A percentile compares a stretch with the other conserved stretches of the same genome.
Conservation (phyloP, 176 grass and related monocot genomes). For the Lolium rigidum region DNA sequence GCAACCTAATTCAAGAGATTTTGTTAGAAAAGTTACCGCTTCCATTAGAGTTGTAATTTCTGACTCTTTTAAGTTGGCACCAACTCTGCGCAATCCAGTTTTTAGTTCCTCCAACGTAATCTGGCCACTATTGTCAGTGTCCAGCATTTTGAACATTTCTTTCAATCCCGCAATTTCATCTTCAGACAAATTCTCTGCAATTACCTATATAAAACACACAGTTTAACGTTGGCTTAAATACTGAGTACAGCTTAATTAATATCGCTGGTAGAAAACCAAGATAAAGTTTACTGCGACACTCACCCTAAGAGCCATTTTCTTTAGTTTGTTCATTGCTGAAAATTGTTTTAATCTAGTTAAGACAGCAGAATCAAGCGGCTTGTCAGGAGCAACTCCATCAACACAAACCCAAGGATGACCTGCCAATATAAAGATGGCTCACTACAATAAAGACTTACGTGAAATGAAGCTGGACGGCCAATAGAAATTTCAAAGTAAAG, state of each 20-base stretch:
- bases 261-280: slow-evolving; percentile 13
- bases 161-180: slow-evolving; percentile 96
- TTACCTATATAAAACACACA: slow-evolving; percentile 60
- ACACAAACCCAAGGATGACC: slow-evolving; percentile 82
- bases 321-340: slow-evolving; percentile 86
- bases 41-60: slow-evolving; percentile 91
- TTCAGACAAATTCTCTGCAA: slow-evolving; percentile 90
- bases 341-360: slow-evolving; percentile 80
- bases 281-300: slow-evolving; percentile 17
- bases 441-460: slow-evolving; percentile 14
- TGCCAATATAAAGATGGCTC: slow-evolving; percentile 44
- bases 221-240: slow-evolving; percentile 45
- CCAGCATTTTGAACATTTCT: slow-evolving; percentile 99
- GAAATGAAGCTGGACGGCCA: slow-evolving; percentile 10
- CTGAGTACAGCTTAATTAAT: slow-evolving; percentile 22
- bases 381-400: slow-evolving; percentile 74
- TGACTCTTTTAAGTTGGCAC: slow-evolving; percentile 87
- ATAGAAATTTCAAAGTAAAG: slow-evolving; percentile 21
- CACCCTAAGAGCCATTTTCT: slow-evolving; percentile 82
- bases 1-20: slow-evolving; percentile 41
- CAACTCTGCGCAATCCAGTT: slow-evolving; percentile 74
- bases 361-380: slow-evolving; percentile 84
- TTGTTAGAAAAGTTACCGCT: slow-evolving; percentile 69
- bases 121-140: slow-evolving; percentile 92
- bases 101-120: slow-evolving; percentile 95